These are phyloP conservation scores for Penicillium bialowiezense DNA, from an alignment of 495 filamentous ascomycete species.

Conservation along the genomic window DNA sequence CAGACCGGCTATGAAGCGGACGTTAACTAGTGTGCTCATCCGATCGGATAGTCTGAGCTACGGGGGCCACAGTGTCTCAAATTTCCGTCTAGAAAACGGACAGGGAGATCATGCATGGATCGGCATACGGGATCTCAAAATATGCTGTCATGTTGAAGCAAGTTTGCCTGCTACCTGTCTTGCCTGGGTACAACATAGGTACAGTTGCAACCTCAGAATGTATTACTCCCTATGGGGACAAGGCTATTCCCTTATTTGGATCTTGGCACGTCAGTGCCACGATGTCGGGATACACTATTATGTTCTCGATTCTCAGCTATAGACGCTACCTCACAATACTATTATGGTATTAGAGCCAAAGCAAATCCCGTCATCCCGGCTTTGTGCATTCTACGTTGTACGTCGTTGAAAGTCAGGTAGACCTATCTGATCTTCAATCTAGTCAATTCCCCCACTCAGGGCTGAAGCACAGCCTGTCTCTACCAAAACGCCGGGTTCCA, in stretches of 20 bases:
- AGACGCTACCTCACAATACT: too few species aligned
- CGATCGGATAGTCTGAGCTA: too few species aligned
- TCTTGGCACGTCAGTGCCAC: conserved; percentile 14
- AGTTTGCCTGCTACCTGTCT: not conserved
- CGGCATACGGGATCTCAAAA: not conserved
- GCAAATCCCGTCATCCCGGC: not conserved
- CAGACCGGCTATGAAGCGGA: too few species aligned
- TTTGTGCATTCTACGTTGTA: too few species aligned
- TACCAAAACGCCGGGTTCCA: conserved; percentile 8
- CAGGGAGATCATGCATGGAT: not conserved
- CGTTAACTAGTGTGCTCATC: not conserved
- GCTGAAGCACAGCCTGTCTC: conserved; percentile 6
- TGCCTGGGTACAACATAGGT: not conserved
- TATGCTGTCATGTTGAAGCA: not conserved
- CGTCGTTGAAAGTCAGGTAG: not conserved
- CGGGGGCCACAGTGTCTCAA: not conserved
- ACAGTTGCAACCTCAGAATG: not conserved
- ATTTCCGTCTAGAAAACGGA: not conserved
- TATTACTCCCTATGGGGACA: not conserved
- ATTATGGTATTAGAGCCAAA: not conserved
- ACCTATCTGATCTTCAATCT: not conserved
- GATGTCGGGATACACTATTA: conserved; percentile 5
- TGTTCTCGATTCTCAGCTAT: not conserved
- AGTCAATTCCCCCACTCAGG: not conserved
- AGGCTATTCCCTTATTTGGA: conserved; percentile 1